Percentiles rank a stretch among this genome's conserved stretches.
These are phyloP conservation scores for Aplosporella prunicola DNA, from an alignment of 2,329 filamentous ascomycete genomes.

Conservation along the genomic window DNA sequence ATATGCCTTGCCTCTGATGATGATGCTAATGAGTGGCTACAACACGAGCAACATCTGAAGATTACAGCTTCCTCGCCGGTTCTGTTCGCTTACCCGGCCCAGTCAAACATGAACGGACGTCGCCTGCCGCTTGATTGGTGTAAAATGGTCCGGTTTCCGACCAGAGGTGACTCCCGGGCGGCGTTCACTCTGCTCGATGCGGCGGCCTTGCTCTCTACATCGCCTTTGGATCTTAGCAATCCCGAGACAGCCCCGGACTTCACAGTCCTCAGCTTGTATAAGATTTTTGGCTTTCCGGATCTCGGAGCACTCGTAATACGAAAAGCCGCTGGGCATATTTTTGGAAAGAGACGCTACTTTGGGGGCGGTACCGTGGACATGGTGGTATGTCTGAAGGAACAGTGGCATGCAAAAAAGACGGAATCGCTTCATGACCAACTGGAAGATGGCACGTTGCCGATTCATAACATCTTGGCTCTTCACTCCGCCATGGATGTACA, in stretches of 20 bases:
- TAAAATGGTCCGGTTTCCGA: conserved; percentile 17
- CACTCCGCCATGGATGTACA: conserved; percentile 66
- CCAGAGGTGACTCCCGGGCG: too few relatives aligned
- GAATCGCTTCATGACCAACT: conserved; percentile 66
- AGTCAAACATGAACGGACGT: conserved; percentile 85
- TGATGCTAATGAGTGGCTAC: conserved; percentile 58
- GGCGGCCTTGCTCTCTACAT: conserved; percentile 69
- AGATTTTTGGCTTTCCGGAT: conserved; percentile 96
- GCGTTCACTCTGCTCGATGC: conserved; percentile 72
- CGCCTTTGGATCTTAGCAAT: conserved; percentile 61
- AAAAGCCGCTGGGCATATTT: conserved; percentile 55
- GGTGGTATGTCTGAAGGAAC: conserved; percentile 65
- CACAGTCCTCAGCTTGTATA: conserved; percentile 80
- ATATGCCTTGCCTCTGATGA: conserved; percentile 56
- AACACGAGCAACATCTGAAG: conserved; percentile 21
- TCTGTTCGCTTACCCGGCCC: conserved; percentile 75
- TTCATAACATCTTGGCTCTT: conserved; percentile 82
- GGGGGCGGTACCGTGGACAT: conserved; percentile 91
- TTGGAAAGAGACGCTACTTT: conserved; percentile 69
- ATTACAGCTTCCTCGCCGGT: conserved; percentile 16
- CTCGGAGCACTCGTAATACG: conserved; percentile 76
- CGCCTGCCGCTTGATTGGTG: conserved; percentile 66
- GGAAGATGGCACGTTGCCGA: conserved; percentile 84
- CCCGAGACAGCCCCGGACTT: conserved; percentile 65
- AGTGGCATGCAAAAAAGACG: conserved; percentile 74